Evolutionary conservation across 176 grass and related monocot species (phyloP).

Genomic region (Zizania latifolia): DNA sequence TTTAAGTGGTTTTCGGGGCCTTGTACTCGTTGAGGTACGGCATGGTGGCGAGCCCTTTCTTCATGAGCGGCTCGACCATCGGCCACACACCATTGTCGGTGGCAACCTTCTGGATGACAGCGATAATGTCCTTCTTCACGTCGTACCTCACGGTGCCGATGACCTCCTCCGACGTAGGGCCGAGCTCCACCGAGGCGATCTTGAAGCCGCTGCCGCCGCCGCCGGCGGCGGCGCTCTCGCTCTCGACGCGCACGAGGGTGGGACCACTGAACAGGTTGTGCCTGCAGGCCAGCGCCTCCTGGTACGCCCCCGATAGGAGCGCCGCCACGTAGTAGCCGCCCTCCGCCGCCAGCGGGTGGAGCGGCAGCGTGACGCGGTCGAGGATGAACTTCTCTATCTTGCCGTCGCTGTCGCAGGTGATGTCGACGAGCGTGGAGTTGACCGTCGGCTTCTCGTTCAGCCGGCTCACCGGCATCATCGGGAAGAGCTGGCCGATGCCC

Average conservation of each 20-base stretch:
- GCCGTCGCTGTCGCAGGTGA: conserved; percentile 39
- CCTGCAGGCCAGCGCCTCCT: conserved; percentile 6
- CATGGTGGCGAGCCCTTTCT: not conserved
- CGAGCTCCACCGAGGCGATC: not conserved
- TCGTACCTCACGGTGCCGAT: not conserved
- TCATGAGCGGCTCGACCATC: not conserved
- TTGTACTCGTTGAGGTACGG: conserved; percentile 11
- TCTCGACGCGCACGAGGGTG: not conserved
- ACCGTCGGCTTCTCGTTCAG: conserved; percentile 3
- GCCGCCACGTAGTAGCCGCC: conserved; percentile 28
- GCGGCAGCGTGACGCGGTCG: not conserved
- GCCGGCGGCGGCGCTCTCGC: too few relatives aligned
- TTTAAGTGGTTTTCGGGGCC: not conserved
- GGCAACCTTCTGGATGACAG: not conserved
- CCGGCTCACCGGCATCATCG: conserved; percentile 30
- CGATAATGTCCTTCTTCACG: not conserved
- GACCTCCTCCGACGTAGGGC: not conserved
- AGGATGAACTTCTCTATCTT: conserved; percentile 33
- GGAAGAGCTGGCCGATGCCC: conserved; percentile 24
- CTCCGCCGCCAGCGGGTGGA: not conserved
- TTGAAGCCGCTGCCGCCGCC: not conserved
- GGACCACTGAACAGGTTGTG: conserved; percentile 38
- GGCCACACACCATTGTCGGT: not conserved
- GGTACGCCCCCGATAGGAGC: conserved; percentile 25
- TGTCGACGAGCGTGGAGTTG: conserved; percentile 19